These are phyloP conservation scores for Nepenthes alata DNA, from an alignment of 179 eudicot genomes.

Conservation along the genomic window DNA sequence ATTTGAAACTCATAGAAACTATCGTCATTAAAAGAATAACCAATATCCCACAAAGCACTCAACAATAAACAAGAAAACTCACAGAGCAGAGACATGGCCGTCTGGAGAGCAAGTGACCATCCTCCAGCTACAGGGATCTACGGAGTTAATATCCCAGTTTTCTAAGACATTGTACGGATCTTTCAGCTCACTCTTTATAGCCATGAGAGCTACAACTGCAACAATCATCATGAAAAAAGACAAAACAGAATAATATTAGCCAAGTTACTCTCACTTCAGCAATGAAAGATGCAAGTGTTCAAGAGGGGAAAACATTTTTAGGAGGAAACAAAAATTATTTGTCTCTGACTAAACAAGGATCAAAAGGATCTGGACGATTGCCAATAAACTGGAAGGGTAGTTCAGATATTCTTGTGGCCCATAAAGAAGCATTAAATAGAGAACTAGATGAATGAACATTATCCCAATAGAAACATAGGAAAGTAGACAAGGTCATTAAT, in stretches of 20 bases:
- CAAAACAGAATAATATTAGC: too few species aligned
- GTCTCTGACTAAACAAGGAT: too few species aligned
- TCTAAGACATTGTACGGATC: conserved; percentile 71
- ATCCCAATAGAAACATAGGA: neutral
- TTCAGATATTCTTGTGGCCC: too few species aligned
- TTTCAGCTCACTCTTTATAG: conserved; percentile 45
- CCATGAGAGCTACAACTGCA: conserved; percentile 72
- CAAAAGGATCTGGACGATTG: too few species aligned
- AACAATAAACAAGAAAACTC: conserved; percentile 15
- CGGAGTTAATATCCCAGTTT: conserved; percentile 72
- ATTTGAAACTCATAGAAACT: neutral
- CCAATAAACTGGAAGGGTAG: too few species aligned
- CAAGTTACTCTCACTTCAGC: too few species aligned
- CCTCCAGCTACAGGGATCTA: conserved; percentile 95
- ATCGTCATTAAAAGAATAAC: too few species aligned
- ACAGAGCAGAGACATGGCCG: conserved; percentile 68
- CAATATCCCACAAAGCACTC: too few species aligned
- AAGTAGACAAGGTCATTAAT: neutral
- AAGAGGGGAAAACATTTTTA: too few species aligned
- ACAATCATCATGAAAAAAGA: conserved; percentile 4
- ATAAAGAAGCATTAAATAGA: too few species aligned
- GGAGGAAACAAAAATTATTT: too few species aligned
- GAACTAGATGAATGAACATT: neutral
- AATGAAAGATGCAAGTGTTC: too few species aligned
- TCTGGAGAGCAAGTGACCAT: conserved; percentile 70